Percentiles rank a stretch among this genome's conserved stretches.
Conservation (phyloP, 2,329 filamentous ascomycete species). For the Aschersonia sp. region DNA sequence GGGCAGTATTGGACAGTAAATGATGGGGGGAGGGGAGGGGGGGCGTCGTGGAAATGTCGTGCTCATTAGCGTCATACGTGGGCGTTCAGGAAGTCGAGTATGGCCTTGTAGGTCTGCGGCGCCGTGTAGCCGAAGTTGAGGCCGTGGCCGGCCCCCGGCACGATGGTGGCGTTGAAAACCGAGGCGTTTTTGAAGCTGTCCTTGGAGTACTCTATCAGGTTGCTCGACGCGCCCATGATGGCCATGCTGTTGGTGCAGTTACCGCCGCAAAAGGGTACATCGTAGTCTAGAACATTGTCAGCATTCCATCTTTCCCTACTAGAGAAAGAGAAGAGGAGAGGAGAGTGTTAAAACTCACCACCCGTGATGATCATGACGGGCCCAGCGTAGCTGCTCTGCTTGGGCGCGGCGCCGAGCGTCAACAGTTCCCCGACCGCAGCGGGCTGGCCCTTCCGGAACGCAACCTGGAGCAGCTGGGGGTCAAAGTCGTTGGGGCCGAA, state of each 20-base stretch:
- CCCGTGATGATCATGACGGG: slow-evolving; percentile 47
- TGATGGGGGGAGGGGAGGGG: no score
- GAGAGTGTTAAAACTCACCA: slow-evolving; percentile 14
- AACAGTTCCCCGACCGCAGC: slow-evolving; percentile 44
- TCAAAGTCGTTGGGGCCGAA: slow-evolving; percentile 41
- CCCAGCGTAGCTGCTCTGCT: slow-evolving; percentile 28
- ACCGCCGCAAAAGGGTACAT: slow-evolving; percentile 46
- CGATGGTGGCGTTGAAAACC: slow-evolving; percentile 36
- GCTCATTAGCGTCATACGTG: neutral
- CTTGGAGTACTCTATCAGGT: slow-evolving; percentile 26
- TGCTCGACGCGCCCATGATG: slow-evolving; percentile 18
- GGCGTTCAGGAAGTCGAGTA: slow-evolving; percentile 17
- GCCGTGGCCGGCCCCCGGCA: slow-evolving; percentile 35
- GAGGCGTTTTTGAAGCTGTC: slow-evolving; percentile 27
- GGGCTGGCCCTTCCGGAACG: slow-evolving; percentile 36
- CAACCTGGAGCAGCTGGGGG: slow-evolving; percentile 30
- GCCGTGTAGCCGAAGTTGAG: slow-evolving; percentile 31
- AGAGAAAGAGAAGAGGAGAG: neutral
- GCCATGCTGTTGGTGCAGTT: slow-evolving; percentile 35
- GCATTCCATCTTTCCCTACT: neutral
- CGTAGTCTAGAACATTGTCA: slow-evolving; percentile 18
- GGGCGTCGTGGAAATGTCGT: no score
- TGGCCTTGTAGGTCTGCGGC: slow-evolving; percentile 17
- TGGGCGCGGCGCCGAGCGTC: slow-evolving; percentile 29
- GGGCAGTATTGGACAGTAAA: no score